These are phyloP conservation scores for Colletotrichum zoysiae DNA, from an alignment of 2,329 filamentous ascomycete genomes.

Conservation along the genomic window DNA sequence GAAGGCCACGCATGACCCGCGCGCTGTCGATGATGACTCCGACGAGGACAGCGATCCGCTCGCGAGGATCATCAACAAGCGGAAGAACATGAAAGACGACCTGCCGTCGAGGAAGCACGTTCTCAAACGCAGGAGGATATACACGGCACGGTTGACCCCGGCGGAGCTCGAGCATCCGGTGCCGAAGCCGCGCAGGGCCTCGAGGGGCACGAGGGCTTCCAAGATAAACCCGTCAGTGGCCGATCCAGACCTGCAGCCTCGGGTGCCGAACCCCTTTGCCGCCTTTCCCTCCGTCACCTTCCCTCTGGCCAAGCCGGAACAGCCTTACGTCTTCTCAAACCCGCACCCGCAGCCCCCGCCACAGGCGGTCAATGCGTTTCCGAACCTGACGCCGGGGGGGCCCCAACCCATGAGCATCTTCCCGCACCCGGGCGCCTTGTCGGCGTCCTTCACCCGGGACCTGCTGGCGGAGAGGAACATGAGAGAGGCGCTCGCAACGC, in stretches of 20 bases:
- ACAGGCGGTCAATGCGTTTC: not conserved
- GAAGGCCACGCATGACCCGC: not conserved
- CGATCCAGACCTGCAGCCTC: not conserved
- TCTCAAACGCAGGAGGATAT: not conserved
- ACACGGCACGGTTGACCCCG: not conserved
- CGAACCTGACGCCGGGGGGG: not conserved
- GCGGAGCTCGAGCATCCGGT: not conserved
- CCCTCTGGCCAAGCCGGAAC: not conserved
- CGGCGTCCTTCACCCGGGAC: not conserved
- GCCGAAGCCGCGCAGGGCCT: not conserved
- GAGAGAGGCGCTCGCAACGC: not conserved
- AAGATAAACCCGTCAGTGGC: not conserved
- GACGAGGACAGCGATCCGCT: not conserved
- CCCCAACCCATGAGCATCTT: conserved; percentile 4
- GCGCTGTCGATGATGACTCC: not conserved
- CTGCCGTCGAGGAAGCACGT: not conserved
- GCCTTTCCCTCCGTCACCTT: not conserved
- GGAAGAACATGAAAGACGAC: not conserved
- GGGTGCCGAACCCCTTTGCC: not conserved
- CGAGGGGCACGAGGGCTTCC: not conserved
- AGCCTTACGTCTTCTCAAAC: not conserved
- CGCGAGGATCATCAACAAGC: conserved; percentile 2
- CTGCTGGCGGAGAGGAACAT: not conserved
- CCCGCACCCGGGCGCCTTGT: not conserved
- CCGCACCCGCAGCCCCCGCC: not conserved